Percentiles rank a stretch among this genome's conserved stretches.
phyloP scores from a whole-genome alignment of 805 yeast genomes.

The Kodamaea laetipori region DNA sequence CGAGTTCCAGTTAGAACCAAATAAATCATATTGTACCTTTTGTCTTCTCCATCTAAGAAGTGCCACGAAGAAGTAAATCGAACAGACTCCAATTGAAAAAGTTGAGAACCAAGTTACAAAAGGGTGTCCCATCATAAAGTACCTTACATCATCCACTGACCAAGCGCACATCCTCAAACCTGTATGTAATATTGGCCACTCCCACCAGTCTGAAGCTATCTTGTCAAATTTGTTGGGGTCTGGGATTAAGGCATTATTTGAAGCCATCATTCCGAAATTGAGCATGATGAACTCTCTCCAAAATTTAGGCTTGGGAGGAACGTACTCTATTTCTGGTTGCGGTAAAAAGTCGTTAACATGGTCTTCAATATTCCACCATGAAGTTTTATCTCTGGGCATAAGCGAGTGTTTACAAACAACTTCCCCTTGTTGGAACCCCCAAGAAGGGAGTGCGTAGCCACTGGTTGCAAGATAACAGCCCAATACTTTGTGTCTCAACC shows the following conservation, averaged over 20 bases:
- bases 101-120: slow-evolving; percentile 66
- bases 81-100: slow-evolving; percentile 23
- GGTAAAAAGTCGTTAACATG: slow-evolving; percentile 55
- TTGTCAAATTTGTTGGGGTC: slow-evolving; percentile 71
- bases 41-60: slow-evolving; percentile 39
- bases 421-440: slow-evolving; percentile 88
- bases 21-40: slow-evolving; percentile 19
- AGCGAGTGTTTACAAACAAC: slow-evolving; percentile 64
- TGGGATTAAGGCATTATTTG: slow-evolving; percentile 80
- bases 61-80: slow-evolving; percentile 21
- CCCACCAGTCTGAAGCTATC: slow-evolving; percentile 77
- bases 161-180: slow-evolving; percentile 82
- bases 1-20: slow-evolving; percentile 31
- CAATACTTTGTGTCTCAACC: slow-evolving; percentile 61
- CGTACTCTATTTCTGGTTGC: slow-evolving; percentile 31
- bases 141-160: slow-evolving; percentile 56
- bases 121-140: slow-evolving; percentile 73
- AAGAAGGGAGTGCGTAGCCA: slow-evolving; percentile 66
- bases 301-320: slow-evolving; percentile 50
- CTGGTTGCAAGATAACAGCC: slow-evolving; percentile 82
- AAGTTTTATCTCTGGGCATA: slow-evolving; percentile 56
- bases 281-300: slow-evolving; percentile 68
- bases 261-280: slow-evolving; percentile 80
- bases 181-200: slow-evolving; percentile 71
- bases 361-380: slow-evolving; percentile 83